Base-by-base conservation (phyloP, 352 stramenopile genomes). In the Thalassiosira livingstoniorum region DNA sequence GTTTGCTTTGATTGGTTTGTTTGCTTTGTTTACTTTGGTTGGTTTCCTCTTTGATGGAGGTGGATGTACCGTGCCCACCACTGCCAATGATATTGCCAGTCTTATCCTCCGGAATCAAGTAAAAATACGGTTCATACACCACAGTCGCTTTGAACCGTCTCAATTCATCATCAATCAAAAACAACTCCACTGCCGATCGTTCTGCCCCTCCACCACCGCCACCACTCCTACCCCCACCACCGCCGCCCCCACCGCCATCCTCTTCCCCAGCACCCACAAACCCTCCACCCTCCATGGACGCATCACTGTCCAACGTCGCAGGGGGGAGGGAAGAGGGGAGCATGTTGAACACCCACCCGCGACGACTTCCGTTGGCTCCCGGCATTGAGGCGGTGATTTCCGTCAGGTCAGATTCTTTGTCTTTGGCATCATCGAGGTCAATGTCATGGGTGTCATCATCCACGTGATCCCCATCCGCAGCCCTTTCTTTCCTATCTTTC, bases 51-150 rank as follows among this genome's bases (percentile, higher is more conserved):
- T n/a, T n/a, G n/a, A n/a, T n/a, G n/a, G n/a, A n/a, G n/a, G n/a
- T n/a, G n/a, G n/a, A n/a, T n/a, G n/a, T n/a, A n/a, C n/a, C n/a
- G n/a, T 68, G 83, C 91, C 34, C 65, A 83, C 80, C 94, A 92
- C 69, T 93, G 10, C 97, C 87, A 75, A 21, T 34, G 39, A 3
- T 11, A 37, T 45, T 34, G 11, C 21, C 13, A 18, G 5, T 51
- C 1, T 10, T 5, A 47, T 96, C 87, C 55, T 93, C 83, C 23
- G 95, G 89, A 35, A 94, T 65, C 13, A 99, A 88, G 78, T 98
- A 99, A 73, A 99, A 98, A 83, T 99, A 99, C 2, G 98, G 98
- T 82, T 95, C 87, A 86, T 98, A 97, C 27, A 99, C 89, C 29
- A 99, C 90, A 10, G 94, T 96, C 3, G 96, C 96, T 90, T 99